A percentile compares a stretch with the other conserved stretches of the same genome.
These are phyloP conservation scores for Penicillium chermesinum DNA, from an alignment of 495 filamentous ascomycete genomes.

Conservation along the genomic window DNA sequence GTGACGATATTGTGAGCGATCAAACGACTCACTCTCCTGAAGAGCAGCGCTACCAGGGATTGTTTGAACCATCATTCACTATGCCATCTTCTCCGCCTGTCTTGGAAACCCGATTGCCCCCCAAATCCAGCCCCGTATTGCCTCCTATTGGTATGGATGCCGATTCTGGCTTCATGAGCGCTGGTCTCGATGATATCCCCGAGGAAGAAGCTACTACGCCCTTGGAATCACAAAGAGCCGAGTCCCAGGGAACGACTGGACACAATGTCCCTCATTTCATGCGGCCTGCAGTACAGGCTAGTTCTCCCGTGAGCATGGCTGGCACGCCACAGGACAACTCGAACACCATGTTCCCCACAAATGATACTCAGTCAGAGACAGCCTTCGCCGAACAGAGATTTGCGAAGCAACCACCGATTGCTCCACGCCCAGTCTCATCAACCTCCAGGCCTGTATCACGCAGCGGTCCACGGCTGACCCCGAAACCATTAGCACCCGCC, in stretches of 20 bases:
- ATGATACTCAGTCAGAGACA: conserved; percentile 15
- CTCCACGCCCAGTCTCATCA: conserved; percentile 15
- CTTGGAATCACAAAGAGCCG: conserved; percentile 27
- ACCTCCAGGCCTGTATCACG: conserved; percentile 36
- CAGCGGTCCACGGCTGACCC: conserved; percentile 30
- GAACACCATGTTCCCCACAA: conserved; percentile 15
- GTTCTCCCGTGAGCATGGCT: conserved; percentile 22
- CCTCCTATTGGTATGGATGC: conserved; percentile 55
- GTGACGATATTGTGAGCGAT: conserved; percentile 35
- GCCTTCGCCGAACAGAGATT: conserved; percentile 7
- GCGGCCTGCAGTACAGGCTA: conserved; percentile 33
- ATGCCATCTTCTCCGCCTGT: conserved; percentile 79
- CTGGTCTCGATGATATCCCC: conserved; percentile 55
- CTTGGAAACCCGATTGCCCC: conserved; percentile 50
- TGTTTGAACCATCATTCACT: conserved; percentile 47
- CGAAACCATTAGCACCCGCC: conserved; percentile 38
- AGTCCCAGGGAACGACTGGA: conserved; percentile 34
- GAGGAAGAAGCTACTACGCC: conserved; percentile 46
- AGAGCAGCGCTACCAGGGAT: conserved; percentile 42
- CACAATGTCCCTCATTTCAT: conserved; percentile 40
- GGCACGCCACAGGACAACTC: conserved; percentile 18
- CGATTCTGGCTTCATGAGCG: conserved; percentile 82
- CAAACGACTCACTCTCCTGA: conserved; percentile 39
- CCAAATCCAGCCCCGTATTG: conserved; percentile 68
- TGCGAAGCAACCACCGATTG: conserved; percentile 10